These are phyloP conservation scores for Bassia scoparia DNA, from an alignment of 148 eudicot species.

Conservation along the genomic window DNA sequence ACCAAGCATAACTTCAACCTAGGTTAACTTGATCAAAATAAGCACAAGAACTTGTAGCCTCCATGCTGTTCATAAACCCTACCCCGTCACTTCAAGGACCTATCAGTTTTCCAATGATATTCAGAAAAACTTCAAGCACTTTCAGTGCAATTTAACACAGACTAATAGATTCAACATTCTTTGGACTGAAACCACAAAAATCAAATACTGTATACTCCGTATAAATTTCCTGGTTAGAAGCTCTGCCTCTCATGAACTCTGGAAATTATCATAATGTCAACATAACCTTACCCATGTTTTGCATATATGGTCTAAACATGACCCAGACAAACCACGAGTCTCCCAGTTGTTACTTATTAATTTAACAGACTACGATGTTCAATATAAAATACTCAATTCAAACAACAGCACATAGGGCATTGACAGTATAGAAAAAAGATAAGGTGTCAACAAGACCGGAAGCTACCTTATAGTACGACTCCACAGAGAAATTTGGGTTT, in stretches of 20 bases:
- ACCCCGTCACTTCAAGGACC: not conserved
- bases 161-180: not conserved
- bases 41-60: not conserved
- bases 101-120: not conserved
- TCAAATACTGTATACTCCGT: too few relatives aligned
- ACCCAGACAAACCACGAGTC: not conserved
- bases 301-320: slow-evolving; percentile 6
- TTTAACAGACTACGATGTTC: not conserved
- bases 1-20: too few relatives aligned
- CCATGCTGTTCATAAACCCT: not conserved
- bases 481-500: slow-evolving; percentile 77
- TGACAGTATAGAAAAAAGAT: not conserved
- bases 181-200: not conserved
- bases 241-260: not conserved
- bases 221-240: not conserved
- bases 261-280: not conserved
- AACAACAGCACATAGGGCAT: not conserved
- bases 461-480: slow-evolving; percentile 84
- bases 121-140: not conserved
- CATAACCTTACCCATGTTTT: not conserved
- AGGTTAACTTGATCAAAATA: not conserved
- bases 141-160: not conserved
- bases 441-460: slow-evolving; percentile 1
- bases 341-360: not conserved
- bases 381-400: not conserved